Evolutionary conservation across 2,329 filamentous ascomycete genomes (phyloP).

Genomic region (Sclerotinia glacialis): DNA sequence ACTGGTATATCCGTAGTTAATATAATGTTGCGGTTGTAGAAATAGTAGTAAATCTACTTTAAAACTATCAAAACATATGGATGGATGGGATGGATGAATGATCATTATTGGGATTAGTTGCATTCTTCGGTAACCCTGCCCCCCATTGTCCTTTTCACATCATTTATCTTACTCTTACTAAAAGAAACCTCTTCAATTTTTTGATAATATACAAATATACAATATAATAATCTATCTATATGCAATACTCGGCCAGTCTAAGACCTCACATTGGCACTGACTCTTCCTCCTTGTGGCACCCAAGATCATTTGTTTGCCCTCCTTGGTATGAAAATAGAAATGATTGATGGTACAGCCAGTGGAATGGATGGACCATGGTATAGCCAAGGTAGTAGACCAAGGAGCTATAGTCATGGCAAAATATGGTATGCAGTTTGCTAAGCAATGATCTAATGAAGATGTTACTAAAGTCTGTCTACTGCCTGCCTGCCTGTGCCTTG

Average conservation of each 20-base stretch:
- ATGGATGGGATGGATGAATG: not conserved
- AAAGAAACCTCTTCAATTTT: not conserved
- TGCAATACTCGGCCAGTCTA: not conserved
- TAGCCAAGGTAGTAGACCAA: not conserved
- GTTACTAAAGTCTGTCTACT: slow-evolving; percentile 2
- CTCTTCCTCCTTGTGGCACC: slow-evolving; percentile 13
- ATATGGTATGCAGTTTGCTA: slow-evolving; percentile 8
- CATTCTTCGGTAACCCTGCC: not conserved
- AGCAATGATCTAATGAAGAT: slow-evolving; percentile 3
- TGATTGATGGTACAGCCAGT: not conserved
- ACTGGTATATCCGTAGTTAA: not conserved
- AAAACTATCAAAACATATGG: not conserved
- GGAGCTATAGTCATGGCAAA: slow-evolving; percentile 2
- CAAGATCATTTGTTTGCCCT: slow-evolving; percentile 7
- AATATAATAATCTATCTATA: not conserved
- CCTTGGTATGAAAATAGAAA: slow-evolving; percentile 1
- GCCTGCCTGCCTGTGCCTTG: not conserved
- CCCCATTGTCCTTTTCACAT: not conserved
- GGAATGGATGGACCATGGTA: not conserved
- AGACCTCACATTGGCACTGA: not conserved
- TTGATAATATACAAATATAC: not conserved
- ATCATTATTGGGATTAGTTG: not conserved
- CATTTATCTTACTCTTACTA: not conserved
- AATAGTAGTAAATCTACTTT: not conserved
- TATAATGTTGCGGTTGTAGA: not conserved